Conservation (phyloP, 257 asterid genomes). For the Verbena officinalis region DNA sequence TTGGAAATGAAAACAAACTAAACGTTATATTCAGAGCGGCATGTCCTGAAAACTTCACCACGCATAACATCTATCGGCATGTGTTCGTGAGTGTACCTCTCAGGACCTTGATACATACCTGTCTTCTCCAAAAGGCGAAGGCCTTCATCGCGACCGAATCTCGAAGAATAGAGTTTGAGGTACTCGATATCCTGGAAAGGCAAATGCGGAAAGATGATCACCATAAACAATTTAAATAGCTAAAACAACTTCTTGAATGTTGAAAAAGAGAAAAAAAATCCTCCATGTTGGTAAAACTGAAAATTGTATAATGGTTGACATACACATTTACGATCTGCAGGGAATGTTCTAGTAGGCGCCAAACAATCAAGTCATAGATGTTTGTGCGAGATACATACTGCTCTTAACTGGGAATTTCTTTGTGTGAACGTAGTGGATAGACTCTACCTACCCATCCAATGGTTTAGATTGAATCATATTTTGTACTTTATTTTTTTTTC, state of each 20-base stretch:
- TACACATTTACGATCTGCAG: not conserved
- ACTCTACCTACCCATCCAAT: too few species aligned
- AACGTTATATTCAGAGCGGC: constrained; percentile 47
- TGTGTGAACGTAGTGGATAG: too few species aligned
- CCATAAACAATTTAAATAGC: not conserved
- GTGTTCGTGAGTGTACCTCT: constrained; percentile 85
- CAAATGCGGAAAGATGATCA: not conserved
- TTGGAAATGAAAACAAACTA: constrained; percentile 5
- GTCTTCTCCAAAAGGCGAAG: constrained; percentile 79
- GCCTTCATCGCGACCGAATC: constrained; percentile 87
- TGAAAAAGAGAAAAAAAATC: not conserved
- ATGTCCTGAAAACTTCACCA: constrained; percentile 84
- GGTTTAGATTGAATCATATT: too few species aligned
- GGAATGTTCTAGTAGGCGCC: not conserved
- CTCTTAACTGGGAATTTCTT: too few species aligned
- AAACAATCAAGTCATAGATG: not conserved
- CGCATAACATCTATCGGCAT: constrained; percentile 85
- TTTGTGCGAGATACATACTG: not conserved
- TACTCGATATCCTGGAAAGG: constrained; percentile 76
- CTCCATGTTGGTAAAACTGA: not conserved
- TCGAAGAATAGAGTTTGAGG: constrained; percentile 76
- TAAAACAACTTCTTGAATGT: not conserved
- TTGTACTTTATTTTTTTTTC: too few species aligned
- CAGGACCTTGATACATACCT: constrained; percentile 87
- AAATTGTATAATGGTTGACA: not conserved